Evolutionary conservation across 345 rosid species (phyloP).

Genomic region (Diplotaxis tenuifolia): DNA sequence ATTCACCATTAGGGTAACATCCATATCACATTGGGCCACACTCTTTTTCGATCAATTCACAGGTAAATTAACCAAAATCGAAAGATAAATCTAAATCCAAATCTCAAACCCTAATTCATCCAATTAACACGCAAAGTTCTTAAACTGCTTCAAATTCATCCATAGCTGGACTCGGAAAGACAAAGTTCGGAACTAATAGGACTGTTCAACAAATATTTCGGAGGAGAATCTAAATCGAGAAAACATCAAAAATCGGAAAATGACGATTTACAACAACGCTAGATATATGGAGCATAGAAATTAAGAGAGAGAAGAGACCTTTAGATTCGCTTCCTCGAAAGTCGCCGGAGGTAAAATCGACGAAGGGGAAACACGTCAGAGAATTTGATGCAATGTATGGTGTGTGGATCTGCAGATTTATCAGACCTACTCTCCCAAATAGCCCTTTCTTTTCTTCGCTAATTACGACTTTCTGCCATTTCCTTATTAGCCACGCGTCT

Average conservation of each 20-base stretch:
- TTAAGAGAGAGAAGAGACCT: constrained; percentile 1
- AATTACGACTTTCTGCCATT: constrained; percentile 21
- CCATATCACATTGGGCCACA: not conserved
- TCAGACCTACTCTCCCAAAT: constrained; percentile 18
- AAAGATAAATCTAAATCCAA: not conserved
- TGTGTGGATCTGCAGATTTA: constrained; percentile 35
- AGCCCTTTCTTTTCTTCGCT: not conserved
- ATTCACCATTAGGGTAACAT: not conserved
- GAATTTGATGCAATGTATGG: not conserved
- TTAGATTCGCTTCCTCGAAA: constrained; percentile 20
- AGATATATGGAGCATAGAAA: constrained; percentile 16
- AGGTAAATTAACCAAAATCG: not conserved
- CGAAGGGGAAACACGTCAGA: constrained; percentile 35
- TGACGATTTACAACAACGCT: not conserved
- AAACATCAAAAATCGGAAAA: not conserved
- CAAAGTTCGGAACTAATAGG: constrained; percentile 9
- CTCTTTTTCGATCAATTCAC: not conserved
- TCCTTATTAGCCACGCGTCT: constrained; percentile 26
- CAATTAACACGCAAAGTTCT: not conserved
- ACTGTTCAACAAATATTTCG: not conserved
- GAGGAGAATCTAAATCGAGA: not conserved
- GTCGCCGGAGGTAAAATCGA: constrained; percentile 28
- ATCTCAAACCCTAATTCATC: constrained; percentile 11
- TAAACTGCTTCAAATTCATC: not conserved
- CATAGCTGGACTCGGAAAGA: not conserved